Base-by-base conservation (phyloP, 2,329 filamentous ascomycete species). In the Aspergillus phoenicis region DNA sequence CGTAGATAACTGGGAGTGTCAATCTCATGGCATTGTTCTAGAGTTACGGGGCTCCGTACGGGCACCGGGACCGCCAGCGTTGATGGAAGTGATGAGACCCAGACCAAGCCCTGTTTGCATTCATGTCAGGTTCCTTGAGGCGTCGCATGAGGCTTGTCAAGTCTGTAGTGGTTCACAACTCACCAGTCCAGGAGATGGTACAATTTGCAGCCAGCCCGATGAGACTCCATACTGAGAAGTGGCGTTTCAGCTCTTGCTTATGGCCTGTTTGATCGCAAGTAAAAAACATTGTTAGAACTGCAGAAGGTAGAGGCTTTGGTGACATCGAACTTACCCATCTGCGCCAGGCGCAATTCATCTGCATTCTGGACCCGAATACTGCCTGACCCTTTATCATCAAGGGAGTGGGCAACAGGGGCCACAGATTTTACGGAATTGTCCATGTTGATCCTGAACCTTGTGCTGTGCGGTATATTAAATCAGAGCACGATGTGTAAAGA, bases 111-210 rank as follows among this genome's bases (percentile, higher is more conserved):
- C 73, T 69, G 53, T 26, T 45, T 1, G 11, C 33, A 47, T 61
- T 5, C 26, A 10, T 11, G 22, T 22, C 7, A 39, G 13, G 1
- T 11, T 4, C 2, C 11, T 48, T 15, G 15, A 45, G 2, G 10
- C 5, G 33, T 36, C 4, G 33, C 4, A 36, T 36, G 11, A 36
- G 0, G 4, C 2, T 36, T 36, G 33, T 36, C 10, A 11, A 43
- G 20, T 3, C 1, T 3, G 10, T 10, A 38, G 22, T n/a, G 41
- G 17, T 26, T 8, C 7, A 10, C 38, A 33, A 64, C 61, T 43
- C 33, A 63, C 79, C 80, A 4, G 80, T 81, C 80, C 80, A 83
- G 0, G 81, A 82, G 45, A 82, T 82, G 13, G 81, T 82, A n/a
- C 79, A 80, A 6, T 80, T 81, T 5, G 81, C 81, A 1, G 81